Evolutionary conservation across 805 yeast genomes (phyloP).

Genomic region (Yarrowia deformans): DNA sequence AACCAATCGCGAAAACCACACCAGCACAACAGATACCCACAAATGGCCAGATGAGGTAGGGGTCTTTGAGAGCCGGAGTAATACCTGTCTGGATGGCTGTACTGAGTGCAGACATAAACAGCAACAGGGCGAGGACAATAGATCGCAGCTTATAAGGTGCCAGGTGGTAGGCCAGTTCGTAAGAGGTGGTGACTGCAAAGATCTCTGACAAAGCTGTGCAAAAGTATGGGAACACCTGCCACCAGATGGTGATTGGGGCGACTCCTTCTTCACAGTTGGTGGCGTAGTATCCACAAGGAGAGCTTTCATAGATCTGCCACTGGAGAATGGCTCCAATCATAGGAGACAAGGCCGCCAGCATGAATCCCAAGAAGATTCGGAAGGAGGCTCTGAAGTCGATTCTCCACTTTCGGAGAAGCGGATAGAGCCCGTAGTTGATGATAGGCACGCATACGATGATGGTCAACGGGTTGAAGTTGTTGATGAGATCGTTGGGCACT

Average conservation of each 20-base stretch:
- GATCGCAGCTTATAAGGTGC: conserved; percentile 21
- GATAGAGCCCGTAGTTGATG: conserved; percentile 15
- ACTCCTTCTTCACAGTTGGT: conserved; percentile 9
- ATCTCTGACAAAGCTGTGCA: conserved; percentile 21
- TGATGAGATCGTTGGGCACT: conserved; percentile 64
- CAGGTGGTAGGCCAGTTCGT: conserved; percentile 18
- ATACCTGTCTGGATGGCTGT: conserved; percentile 48
- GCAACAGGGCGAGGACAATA: conserved; percentile 8
- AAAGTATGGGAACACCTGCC: conserved; percentile 23
- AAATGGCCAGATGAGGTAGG: conserved; percentile 20
- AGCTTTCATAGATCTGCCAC: conserved; percentile 17
- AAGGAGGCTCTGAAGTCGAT: conserved; percentile 8
- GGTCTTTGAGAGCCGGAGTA: conserved; percentile 46
- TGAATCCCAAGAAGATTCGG: conserved; percentile 19
- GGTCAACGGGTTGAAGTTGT: conserved; percentile 56
- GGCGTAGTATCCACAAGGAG: conserved; percentile 27
- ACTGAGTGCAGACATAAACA: conserved; percentile 22
- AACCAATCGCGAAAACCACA: conserved; percentile 15
- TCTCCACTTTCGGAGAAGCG: neutral
- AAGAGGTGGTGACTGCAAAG: conserved; percentile 14
- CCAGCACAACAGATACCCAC: conserved; percentile 24
- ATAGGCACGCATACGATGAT: conserved; percentile 5
- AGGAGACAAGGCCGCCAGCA: conserved; percentile 11
- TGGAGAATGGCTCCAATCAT: conserved; percentile 22
- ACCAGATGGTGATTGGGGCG: conserved; percentile 17